phyloP scores from a whole-genome alignment of 352 stramenopile species.

The Saprolegnia diclina region DNA sequence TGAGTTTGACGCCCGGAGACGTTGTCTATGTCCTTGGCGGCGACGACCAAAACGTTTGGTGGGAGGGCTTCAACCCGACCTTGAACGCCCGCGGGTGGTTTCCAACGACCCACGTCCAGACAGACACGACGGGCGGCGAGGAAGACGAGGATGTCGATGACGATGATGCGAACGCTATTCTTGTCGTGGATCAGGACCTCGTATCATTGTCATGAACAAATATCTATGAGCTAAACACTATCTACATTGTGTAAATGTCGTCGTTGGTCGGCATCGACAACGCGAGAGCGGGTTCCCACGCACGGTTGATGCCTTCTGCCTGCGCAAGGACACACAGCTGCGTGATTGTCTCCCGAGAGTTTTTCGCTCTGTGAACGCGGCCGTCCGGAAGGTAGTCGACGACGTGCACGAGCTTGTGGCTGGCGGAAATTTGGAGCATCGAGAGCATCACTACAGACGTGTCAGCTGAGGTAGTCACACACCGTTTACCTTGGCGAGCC shows the following conservation, averaged over 20 bases:
- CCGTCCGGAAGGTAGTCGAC: constrained; percentile 43
- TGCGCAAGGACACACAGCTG: constrained; percentile 29
- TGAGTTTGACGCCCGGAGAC: not conserved
- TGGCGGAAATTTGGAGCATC: constrained; percentile 64
- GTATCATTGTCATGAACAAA: not conserved
- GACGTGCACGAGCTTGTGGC: constrained; percentile 55
- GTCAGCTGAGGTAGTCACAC: constrained; percentile 16
- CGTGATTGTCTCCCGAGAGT: constrained; percentile 36
- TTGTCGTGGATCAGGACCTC: not conserved
- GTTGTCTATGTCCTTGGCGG: not conserved
- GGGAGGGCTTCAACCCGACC: not conserved
- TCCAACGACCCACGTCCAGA: constrained; percentile 11
- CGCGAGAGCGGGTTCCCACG: not conserved
- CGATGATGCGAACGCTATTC: not conserved
- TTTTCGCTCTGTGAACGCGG: constrained; percentile 32
- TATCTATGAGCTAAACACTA: constrained; percentile 8
- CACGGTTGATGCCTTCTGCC: not conserved
- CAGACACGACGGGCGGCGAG: not conserved
- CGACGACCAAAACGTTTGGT: not conserved
- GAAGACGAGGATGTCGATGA: constrained; percentile 11
- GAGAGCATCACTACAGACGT: constrained; percentile 53
- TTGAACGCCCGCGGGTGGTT: constrained; percentile 5
- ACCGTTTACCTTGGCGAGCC: constrained; percentile 48
- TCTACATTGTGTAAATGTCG: not conserved
- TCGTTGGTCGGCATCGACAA: not conserved